Base-by-base conservation (phyloP, 305 asterid genomes). In the Andrographis paniculata region DNA sequence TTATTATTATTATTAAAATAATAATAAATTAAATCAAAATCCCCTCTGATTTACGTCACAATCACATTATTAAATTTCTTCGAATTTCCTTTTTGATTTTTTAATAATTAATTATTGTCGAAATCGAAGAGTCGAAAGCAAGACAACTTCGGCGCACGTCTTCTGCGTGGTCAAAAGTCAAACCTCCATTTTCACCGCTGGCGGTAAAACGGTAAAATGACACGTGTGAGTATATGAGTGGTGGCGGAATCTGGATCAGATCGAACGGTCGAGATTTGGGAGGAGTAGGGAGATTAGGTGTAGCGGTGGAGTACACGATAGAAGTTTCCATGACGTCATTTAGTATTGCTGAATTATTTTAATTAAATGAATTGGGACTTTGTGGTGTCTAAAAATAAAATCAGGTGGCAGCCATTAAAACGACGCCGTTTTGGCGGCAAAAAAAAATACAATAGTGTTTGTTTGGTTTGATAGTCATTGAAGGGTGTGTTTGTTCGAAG, bases 101-200 rank as follows among this genome's bases (percentile, higher is more conserved):
- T 33, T 33, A 10, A 5, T 6, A 33, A 33, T 27, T 5, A 27
- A 33, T 33, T 6, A 11, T 8, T 6, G 13, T 33, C 13, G 14
- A 14, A 37, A 3, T 23, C 28, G 49, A 55, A 52, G 64, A 56
- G 58, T 70, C 47, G 52, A 62, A 52, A 41, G 33, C 38, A 62
- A 62, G 48, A 47, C 47, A 56, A 64, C 58, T 56, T 63, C 65
- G 59, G 62, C 61, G 64, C 68, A 69, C 71, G 75, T 60, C 71
- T 64, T 60, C 68, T 56, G 52, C 41, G 43, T 20, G 52, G 66
- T 50, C 63, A 23, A 59, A 55, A 54, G 20, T 41, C 20, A 11
- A 31, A 31, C 37, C 3, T 11, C n/a, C 2, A 11, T 2, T 35
- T 51, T 50, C 24, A 60, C 52, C 56, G 40, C 4, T 17, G 63